phyloP scores from a whole-genome alignment of 352 stramenopile species.

The Elongisporangium prolatum region DNA sequence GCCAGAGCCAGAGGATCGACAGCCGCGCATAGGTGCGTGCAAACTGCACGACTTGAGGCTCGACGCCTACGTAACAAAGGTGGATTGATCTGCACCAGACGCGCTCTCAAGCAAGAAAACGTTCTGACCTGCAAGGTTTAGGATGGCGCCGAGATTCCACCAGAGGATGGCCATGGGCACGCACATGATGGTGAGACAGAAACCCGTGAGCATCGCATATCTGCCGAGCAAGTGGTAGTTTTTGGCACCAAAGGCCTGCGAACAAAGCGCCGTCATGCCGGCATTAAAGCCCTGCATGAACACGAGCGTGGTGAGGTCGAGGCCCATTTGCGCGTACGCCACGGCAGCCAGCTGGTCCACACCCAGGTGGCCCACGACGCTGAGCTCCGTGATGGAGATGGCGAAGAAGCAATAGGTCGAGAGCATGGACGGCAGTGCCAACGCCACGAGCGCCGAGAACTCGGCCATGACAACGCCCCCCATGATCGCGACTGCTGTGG shows the following conservation, averaged over 20 bases:
- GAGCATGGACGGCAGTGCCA: constrained; percentile 48
- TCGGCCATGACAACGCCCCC: constrained; percentile 6
- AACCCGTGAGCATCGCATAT: constrained; percentile 56
- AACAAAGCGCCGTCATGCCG: constrained; percentile 77
- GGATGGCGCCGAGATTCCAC: constrained; percentile 64
- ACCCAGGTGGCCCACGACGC: constrained; percentile 75
- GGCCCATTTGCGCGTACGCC: constrained; percentile 71
- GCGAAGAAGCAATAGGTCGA: constrained; percentile 81
- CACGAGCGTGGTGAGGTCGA: constrained; percentile 72
- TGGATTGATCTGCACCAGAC: constrained; percentile 2
- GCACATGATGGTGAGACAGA: constrained; percentile 56
- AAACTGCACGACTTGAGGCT: constrained; percentile 34
- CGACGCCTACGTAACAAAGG: constrained; percentile 16
- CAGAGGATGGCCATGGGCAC: constrained; percentile 68
- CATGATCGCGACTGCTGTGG: background rate
- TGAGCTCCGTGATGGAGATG: constrained; percentile 76
- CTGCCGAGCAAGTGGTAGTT: constrained; percentile 71
- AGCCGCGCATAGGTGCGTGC: constrained; percentile 56
- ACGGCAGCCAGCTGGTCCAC: constrained; percentile 75
- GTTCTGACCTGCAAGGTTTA: constrained; percentile 22
- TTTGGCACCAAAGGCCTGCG: constrained; percentile 80
- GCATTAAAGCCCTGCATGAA: constrained; percentile 81
- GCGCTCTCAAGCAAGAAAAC: background rate
- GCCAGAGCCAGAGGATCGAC: constrained; percentile 71
- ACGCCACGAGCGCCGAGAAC: constrained; percentile 40